Base-by-base conservation (phyloP, 441 rosid species). In the Daphne laureola region DNA sequence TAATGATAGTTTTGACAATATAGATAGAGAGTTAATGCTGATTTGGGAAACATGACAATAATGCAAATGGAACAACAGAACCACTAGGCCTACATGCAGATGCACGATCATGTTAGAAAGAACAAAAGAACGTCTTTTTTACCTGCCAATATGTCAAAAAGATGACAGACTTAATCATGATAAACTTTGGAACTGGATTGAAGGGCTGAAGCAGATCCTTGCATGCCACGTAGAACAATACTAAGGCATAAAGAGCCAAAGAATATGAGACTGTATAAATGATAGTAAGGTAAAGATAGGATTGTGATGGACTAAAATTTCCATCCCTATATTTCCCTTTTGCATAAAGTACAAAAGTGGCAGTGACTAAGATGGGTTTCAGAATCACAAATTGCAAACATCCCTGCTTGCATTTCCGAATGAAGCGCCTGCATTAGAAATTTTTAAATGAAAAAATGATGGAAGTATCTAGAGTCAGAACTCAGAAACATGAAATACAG, bases 121-220 rank as follows among this genome's bases (percentile, higher is more conserved):
- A 36, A 51, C 12, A 31, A 14, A 35, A 38, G 46, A 12, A 50
- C 25, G 35, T 59, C 68, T 56, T 12, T 12, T 17, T 78, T 78
- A 86, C 98, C 96, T 89, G 98, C 97, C 97, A 93, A 67, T 93
- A 93, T 44, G 96, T 93, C 53, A 93, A 73, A 76, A 93, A 89
- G 66, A 93, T 96, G 14, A 93, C 97, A 46, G 98, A 93, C 64
- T 93, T 93, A 26, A 93, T 89, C 42, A 89, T 78, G 72, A 89
- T 67, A 69, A 93, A 93, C 78, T 93, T 89, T 12, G 98, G 98
- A 67, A 93, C 89, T 53, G 97, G 98, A 67, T 89, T 93, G 73
- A 93, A 93, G 49, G 98, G 98, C 78, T 83, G 90, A 72, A 93
- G 97, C 36, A 89, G 87, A 78, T 93, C 97, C 72, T 70, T 84